Evolutionary conservation across 139 green algal species (phyloP).

Genomic region (Coccomyxa sp.): DNA sequence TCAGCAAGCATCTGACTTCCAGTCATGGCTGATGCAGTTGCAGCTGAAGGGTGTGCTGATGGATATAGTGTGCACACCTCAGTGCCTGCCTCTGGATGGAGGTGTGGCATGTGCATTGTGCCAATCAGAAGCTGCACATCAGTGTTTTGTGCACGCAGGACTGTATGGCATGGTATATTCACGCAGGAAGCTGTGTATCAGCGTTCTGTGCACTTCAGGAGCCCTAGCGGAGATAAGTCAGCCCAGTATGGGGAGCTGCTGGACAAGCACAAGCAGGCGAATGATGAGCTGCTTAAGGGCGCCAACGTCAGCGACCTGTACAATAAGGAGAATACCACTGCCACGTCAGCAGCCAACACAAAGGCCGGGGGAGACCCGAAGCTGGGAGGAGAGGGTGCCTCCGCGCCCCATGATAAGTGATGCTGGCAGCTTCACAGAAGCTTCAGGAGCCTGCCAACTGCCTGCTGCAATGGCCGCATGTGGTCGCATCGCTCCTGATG

Average conservation of each 20-base stretch:
- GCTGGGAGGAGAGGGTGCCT: background rate
- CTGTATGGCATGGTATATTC: background rate
- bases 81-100: too few species aligned
- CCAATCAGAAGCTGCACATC: too few species aligned
- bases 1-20: background rate
- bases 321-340: background rate
- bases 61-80: background rate
- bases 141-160: too few species aligned
- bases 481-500: background rate
- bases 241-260: background rate
- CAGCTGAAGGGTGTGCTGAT: background rate
- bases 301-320: background rate
- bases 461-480: background rate
- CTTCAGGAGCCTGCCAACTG: background rate
- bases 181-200: background rate
- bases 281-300: background rate
- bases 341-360: background rate
- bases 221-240: background rate
- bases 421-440: background rate
- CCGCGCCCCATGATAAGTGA: background rate
- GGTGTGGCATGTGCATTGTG: too few species aligned
- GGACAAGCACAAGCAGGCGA: background rate
- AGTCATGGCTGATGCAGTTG: background rate
- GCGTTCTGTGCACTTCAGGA: background rate
- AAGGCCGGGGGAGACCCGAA: background rate